Evolutionary conservation across 2,329 filamentous ascomycete species (phyloP).

Genomic region (Alternaria rosae): DNA sequence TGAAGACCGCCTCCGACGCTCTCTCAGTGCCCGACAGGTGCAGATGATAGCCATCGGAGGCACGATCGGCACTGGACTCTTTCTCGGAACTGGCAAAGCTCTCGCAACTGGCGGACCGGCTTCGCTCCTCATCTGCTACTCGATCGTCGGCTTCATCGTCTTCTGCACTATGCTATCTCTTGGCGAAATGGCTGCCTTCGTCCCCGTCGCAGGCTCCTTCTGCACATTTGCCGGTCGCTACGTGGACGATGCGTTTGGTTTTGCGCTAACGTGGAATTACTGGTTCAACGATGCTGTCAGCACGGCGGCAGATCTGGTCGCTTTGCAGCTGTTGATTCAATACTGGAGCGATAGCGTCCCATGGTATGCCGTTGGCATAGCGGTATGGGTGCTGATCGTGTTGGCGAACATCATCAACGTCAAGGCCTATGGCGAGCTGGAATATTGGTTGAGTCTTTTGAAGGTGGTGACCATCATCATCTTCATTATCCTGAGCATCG

Average conservation of each 20-base stretch:
- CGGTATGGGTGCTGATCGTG: constrained; percentile 44
- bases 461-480: constrained; percentile 46
- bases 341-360: constrained; percentile 49
- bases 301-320: constrained; percentile 46
- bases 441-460: constrained; percentile 46
- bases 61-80: constrained; percentile 67
- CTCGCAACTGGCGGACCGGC: constrained; percentile 56
- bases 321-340: constrained; percentile 42
- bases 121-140: constrained; percentile 47
- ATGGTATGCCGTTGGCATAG: constrained; percentile 39
- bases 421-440: constrained; percentile 46
- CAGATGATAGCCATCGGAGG: constrained; percentile 70
- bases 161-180: constrained; percentile 48
- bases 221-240: constrained; percentile 48
- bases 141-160: constrained; percentile 42
- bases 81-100: constrained; percentile 64
- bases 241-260: constrained; percentile 68
- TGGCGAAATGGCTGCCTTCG: constrained; percentile 49
- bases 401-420: constrained; percentile 49
- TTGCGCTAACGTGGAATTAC: constrained; percentile 43
- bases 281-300: constrained; percentile 44
- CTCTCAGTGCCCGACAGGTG: constrained; percentile 57
- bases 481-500: constrained; percentile 45
- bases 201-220: constrained; percentile 45
- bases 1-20: constrained; percentile 35